phyloP scores from a whole-genome alignment of 495 filamentous ascomycete species.

The Penicillium turbatum region DNA sequence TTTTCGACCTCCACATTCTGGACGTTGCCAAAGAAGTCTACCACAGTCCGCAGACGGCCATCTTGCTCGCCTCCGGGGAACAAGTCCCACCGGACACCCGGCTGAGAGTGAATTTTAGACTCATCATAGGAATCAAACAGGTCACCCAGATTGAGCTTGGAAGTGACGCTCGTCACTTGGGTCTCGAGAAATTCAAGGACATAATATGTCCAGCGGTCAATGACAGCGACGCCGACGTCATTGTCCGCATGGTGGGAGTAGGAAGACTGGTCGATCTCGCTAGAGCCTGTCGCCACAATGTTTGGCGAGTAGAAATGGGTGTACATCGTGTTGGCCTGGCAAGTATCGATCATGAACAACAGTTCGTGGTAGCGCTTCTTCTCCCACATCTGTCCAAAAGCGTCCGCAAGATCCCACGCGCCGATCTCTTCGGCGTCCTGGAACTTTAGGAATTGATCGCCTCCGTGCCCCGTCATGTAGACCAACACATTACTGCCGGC shows the following conservation, averaged over 20 bases:
- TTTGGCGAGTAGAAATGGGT: constrained; percentile 95
- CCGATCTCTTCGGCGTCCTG: constrained; percentile 97
- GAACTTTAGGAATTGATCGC: constrained; percentile 98
- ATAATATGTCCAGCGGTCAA: constrained; percentile 98
- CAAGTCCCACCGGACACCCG: constrained; percentile 90
- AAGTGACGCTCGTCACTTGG: constrained; percentile 74
- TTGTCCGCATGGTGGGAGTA: constrained; percentile 98
- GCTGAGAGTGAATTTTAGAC: constrained; percentile 86
- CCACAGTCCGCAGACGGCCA: constrained; percentile 71
- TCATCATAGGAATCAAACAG: constrained; percentile 94
- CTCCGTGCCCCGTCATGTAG: constrained; percentile 98
- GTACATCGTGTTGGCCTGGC: constrained; percentile 99
- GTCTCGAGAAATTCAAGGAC: constrained; percentile 95
- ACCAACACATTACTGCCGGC: constrained; percentile 94
- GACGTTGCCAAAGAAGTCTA: constrained; percentile 98
- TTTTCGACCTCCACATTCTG: constrained; percentile 90
- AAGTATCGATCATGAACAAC: constrained; percentile 99
- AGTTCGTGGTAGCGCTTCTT: constrained; percentile 95
- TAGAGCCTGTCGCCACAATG: constrained; percentile 92
- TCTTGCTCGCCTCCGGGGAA: constrained; percentile 75
- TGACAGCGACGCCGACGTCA: constrained; percentile 95
- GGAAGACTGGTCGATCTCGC: constrained; percentile 86
- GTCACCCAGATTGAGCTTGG: constrained; percentile 84
- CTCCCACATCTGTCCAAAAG: constrained; percentile 99
- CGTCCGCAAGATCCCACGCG: constrained; percentile 92